Evolutionary conservation across 2,329 filamentous ascomycete genomes (phyloP), one percentile per base, ranked within the genome.

Genomic region (Xylaria multiplex): DNA sequence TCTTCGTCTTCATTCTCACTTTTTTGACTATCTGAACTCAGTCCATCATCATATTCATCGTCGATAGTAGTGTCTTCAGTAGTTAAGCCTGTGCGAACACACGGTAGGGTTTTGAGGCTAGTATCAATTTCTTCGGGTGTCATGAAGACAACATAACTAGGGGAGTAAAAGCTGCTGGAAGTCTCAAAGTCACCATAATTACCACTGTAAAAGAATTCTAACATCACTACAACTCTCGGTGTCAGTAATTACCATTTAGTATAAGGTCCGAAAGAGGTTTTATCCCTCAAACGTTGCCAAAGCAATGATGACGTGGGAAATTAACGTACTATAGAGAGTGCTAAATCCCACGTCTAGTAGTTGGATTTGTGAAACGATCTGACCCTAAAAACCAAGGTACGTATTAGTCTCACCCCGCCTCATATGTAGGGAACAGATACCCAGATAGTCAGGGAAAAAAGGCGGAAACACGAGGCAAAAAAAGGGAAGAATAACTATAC

Each of bases 261-360:
- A 9, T 16, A 5, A 6, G 22, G 8, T 9, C n/a, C 16, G 16
- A 22, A 22, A 53, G n/a, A 11, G 16, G 11, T 13, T n/a, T 37
- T 22, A 37, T 37, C 30, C 8, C 8, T 30, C 22, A 14, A 14
- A 53, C 2, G n/a, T 14, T 14, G 9, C 6, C n/a, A n/a, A 19
- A 19, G 11, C 9, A 5, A 35, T 14, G 22, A 53, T 2, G 2
- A 14, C 9, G 6, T 48, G 11, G 4, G 16, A 14, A 8, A 6
- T n/a, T n/a, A 5, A n/a, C 49, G n/a, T 19, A 53, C 49, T 64
- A 11, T 61, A 59, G 19, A 67, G 71, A 73, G 65, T 83, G 40
- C 27, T 22, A 13, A 19, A 66, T 4, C 60, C 35, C 79, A 50
- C 46, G 14, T 63, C 59, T 9, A 43, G 49, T 19, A 66, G 35